phyloP scores from a whole-genome alignment of 257 asterid genomes.

The Eucommia ulmoides region DNA sequence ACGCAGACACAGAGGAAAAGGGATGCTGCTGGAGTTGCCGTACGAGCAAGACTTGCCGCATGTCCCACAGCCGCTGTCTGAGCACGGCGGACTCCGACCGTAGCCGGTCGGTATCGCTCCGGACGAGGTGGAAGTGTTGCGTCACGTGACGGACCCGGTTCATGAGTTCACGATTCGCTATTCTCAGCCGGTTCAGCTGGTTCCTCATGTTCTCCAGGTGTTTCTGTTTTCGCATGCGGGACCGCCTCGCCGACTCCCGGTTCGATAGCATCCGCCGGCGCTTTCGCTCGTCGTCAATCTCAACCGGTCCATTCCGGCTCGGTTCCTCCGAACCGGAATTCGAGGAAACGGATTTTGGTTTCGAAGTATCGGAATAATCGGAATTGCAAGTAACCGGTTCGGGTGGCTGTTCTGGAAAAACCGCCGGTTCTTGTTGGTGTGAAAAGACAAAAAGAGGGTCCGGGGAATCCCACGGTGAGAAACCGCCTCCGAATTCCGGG shows the following conservation, averaged over 20 bases:
- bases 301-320: constrained; percentile 14
- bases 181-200: constrained; percentile 48
- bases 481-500: constrained; percentile 39
- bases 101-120: constrained; percentile 41
- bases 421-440: constrained; percentile 6
- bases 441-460: constrained; percentile 27
- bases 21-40: constrained; percentile 60
- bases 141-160: constrained; percentile 41
- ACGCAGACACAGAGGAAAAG: too few species aligned
- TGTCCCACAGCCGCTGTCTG: constrained; percentile 57
- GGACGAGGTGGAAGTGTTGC: constrained; percentile 28
- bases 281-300: constrained; percentile 46
- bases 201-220: constrained; percentile 72
- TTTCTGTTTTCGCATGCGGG: constrained; percentile 72
- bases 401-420: neutral
- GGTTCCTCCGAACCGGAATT: constrained; percentile 20
- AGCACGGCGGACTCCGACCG: constrained; percentile 55
- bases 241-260: constrained; percentile 90
- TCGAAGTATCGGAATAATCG: constrained; percentile 30
- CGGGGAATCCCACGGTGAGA: constrained; percentile 38
- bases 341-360: constrained; percentile 1
- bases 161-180: constrained; percentile 47
- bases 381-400: constrained; percentile 46
- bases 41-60: constrained; percentile 49
- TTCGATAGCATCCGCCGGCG: constrained; percentile 69